These are phyloP conservation scores for Aspergillus udagawae DNA, from an alignment of 2,329 filamentous ascomycete species.

Conservation along the genomic window DNA sequence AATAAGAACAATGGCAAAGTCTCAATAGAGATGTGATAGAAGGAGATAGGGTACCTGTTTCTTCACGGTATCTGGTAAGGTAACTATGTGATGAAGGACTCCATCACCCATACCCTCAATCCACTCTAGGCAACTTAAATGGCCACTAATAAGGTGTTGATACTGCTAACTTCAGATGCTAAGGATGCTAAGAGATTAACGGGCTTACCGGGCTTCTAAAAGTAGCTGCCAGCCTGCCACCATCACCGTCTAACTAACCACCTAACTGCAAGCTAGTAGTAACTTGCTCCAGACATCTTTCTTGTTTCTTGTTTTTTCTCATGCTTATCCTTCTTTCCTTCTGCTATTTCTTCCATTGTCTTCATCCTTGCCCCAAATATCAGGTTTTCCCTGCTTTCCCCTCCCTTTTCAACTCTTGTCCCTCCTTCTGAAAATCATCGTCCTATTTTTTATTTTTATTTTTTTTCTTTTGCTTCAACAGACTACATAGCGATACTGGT, in stretches of 20 bases:
- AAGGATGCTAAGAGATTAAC: background rate
- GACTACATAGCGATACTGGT: conserved; percentile 1
- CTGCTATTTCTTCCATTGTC: background rate
- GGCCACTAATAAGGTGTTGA: background rate
- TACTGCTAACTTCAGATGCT: too few relatives aligned
- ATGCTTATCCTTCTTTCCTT: background rate
- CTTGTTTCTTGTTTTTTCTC: conserved; percentile 4
- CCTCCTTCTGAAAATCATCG: background rate
- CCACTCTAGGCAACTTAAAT: background rate
- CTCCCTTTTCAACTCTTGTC: conserved; percentile 5
- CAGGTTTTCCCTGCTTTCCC: background rate
- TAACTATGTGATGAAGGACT: background rate
- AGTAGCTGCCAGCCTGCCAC: background rate
- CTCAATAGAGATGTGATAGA: background rate
- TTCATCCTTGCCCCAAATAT: conserved; percentile 5
- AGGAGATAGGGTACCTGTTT: background rate
- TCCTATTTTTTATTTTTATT: too few relatives aligned
- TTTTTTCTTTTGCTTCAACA: conserved; percentile 2
- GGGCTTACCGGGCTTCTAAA: background rate
- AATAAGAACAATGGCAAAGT: background rate
- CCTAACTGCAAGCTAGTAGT: background rate
- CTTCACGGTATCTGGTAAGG: background rate
- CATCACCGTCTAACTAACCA: background rate
- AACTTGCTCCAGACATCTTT: background rate
- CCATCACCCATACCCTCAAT: background rate